Evolutionary conservation across 257 asterid species (phyloP), one percentile per base, ranked within the genome.

Genomic region (Ocimum tenuiflorum): DNA sequence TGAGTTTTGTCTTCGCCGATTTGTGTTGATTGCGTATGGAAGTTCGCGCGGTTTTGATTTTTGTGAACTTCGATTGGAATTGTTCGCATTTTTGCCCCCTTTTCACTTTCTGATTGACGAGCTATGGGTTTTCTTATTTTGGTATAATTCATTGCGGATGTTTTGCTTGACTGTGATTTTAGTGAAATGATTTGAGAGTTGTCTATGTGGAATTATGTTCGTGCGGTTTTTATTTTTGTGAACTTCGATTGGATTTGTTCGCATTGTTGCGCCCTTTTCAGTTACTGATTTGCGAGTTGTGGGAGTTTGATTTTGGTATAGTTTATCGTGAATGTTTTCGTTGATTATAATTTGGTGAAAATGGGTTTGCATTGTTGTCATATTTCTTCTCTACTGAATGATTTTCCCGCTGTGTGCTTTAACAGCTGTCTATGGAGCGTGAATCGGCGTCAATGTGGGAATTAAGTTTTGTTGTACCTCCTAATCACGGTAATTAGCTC

Each of bases 401-500:
- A 9, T 58, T 31, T 60, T 4, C 15, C 3, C 54, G 7, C 12
- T 61, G 31, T 70, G 0, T 56, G 36, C 50, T 69, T n/a, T 7
- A 71, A 74, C 84, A 92, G 99, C 86, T 92, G 11, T 71, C 88
- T 0, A 69, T 92, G 99, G 97, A 82, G 69, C 97, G 97, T n/a
- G 99, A 89, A 73, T 89, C 96, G 38, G 77, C 88, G 35, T 92
- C 94, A 36, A 83, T 81, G 89, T 92, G 99, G 99, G 95, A 87
- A 78, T 80, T 92, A 54, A 88, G 97, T 62, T 92, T 92, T 63
- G 99, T 92, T 22, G 97, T 88, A 23, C 99, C 99, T 9, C 91
- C 97, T 52, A 79, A 92, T 68, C 91, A 84, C 65, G 91, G 91
- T 84, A 79, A 76, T 60, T 73, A 41, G 24, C 67, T 43, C 56